Conservation (phyloP, 2,329 filamentous ascomycete genomes). For the Beauveria australis region DNA sequence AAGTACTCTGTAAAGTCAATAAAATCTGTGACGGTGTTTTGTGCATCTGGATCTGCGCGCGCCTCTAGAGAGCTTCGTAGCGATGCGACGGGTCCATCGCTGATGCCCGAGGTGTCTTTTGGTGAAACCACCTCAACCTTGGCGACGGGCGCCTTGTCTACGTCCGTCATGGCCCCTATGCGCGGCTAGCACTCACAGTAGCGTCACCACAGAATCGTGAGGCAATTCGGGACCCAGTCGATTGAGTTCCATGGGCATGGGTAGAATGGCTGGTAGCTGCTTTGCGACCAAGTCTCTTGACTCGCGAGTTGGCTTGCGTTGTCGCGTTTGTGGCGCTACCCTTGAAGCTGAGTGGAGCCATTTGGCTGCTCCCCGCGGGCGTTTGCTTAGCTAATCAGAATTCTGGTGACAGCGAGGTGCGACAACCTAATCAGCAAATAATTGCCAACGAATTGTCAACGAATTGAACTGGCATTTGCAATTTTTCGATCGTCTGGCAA, state of each 20-base stretch:
- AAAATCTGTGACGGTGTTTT: conserved; percentile 62
- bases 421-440: not conserved
- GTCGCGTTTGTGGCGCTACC: conserved; percentile 3
- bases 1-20: conserved; percentile 64
- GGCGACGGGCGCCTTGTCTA: conserved; percentile 15
- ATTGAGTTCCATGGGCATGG: not conserved
- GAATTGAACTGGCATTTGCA: no score
- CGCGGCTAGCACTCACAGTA: not conserved
- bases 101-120: conserved; percentile 24
- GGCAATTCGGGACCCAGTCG: not conserved
- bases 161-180: conserved; percentile 15
- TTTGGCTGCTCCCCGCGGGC: not conserved
- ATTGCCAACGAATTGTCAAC: not conserved
- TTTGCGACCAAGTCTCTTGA: not conserved
- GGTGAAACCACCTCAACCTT: conserved; percentile 28
- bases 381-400: not conserved
- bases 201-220: not conserved
- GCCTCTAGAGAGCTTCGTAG: conserved; percentile 33
- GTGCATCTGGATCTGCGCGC: conserved; percentile 56
- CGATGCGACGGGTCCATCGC: conserved; percentile 15
- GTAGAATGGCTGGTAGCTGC: not conserved
- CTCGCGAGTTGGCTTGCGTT: not conserved
- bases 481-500: not conserved
- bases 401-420: not conserved
- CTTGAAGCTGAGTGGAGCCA: not conserved